Conservation (phyloP, 2,329 filamentous ascomycete species). For the Alternaria tenuissima region DNA sequence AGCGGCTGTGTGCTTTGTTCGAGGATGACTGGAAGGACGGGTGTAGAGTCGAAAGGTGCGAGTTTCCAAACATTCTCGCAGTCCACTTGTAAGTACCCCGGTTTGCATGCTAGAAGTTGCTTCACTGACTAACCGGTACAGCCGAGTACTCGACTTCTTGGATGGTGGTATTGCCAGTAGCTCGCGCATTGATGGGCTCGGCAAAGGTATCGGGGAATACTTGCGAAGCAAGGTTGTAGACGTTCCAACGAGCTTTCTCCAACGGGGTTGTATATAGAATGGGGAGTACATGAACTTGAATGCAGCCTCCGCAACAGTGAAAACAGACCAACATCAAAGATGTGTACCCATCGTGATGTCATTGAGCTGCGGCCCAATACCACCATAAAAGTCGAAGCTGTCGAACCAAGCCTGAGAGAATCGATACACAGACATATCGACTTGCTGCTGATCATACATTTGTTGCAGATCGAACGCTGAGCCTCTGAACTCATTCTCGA, state of each 20-base stretch:
- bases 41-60: slow-evolving; percentile 4
- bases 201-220: not conserved
- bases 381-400: not conserved
- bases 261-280: no score
- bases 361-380: no score
- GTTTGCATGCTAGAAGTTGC: not conserved
- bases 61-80: slow-evolving; percentile 6
- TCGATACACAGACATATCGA: slow-evolving; percentile 1
- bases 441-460: slow-evolving; percentile 1
- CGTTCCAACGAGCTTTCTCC: no score
- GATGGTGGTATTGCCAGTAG: not conserved
- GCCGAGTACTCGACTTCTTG: not conserved
- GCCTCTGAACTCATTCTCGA: no score
- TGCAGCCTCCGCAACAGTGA: no score
- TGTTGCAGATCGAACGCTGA: not conserved
- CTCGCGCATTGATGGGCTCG: not conserved
- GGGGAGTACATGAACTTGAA: no score
- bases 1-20: not conserved
- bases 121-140: no score
- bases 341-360: no score
- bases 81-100: slow-evolving; percentile 1
- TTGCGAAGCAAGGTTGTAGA: not conserved
- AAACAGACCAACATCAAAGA: no score
- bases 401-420: slow-evolving; percentile 1
- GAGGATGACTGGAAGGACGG: slow-evolving; percentile 6